Percentiles rank a stretch among this genome's conserved stretches.
phyloP scores from a whole-genome alignment of 1,139 yeast genomes.

The Candida sp. region DNA sequence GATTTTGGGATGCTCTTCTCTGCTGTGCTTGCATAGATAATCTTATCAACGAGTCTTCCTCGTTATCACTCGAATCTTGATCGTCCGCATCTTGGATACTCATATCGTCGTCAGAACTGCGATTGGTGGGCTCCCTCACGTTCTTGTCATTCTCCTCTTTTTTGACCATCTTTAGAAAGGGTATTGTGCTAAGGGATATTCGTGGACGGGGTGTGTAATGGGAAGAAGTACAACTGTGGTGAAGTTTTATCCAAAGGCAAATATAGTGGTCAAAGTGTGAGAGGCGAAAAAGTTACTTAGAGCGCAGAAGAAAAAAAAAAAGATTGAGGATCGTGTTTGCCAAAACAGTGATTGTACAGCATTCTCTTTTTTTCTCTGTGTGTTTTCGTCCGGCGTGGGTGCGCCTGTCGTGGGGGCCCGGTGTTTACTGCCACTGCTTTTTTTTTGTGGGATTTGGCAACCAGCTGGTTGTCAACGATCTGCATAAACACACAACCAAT shows the following conservation, averaged over 20 bases:
- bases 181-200: background rate
- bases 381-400: too few species aligned
- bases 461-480: too few species aligned
- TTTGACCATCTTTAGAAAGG: background rate
- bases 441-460: too few species aligned
- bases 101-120: conserved; percentile 5
- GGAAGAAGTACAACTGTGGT: background rate
- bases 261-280: background rate
- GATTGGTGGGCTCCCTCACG: background rate
- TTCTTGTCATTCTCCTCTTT: conserved; percentile 1
- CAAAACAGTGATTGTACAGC: background rate
- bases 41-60: conserved; percentile 24
- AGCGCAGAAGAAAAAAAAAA: background rate
- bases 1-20: conserved; percentile 13
- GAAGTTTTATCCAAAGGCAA: background rate
- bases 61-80: conserved; percentile 8
- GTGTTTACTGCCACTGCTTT: too few species aligned
- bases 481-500: too few species aligned
- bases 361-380: too few species aligned
- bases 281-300: conserved; percentile 1
- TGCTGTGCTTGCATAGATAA: conserved; percentile 24
- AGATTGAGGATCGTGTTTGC: conserved; percentile 1
- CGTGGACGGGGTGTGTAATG: background rate
- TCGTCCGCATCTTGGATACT: conserved; percentile 6
- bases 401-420: too few species aligned